phyloP scores from a whole-genome alignment of 2,329 filamentous ascomycete species.

The Alternaria incomplexa region DNA sequence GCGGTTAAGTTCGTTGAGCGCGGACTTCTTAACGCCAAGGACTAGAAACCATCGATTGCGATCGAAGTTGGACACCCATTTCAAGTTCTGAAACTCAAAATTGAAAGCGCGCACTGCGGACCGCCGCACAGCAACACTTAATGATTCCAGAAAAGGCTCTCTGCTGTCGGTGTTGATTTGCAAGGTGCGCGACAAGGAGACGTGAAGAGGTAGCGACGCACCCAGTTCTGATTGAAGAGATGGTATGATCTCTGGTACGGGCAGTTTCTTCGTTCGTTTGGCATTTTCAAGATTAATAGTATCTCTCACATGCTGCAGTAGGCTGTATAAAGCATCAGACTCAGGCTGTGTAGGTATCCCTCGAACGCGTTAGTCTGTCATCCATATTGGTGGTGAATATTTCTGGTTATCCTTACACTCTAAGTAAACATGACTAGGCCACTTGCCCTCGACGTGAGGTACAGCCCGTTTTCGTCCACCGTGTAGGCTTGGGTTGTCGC shows the following conservation, averaged over 20 bases:
- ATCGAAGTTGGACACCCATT: constrained; percentile 72
- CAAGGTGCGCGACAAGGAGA: constrained; percentile 86
- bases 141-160: constrained; percentile 66
- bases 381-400: constrained; percentile 9
- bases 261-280: constrained; percentile 27
- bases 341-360: constrained; percentile 48
- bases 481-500: constrained; percentile 84
- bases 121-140: constrained; percentile 54
- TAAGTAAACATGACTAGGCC: constrained; percentile 90
- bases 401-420: constrained; percentile 72
- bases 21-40: constrained; percentile 60
- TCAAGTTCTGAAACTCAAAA: constrained; percentile 55
- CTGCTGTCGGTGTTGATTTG: constrained; percentile 75
- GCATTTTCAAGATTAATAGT: constrained; percentile 25
- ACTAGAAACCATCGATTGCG: constrained; percentile 83
- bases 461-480: constrained; percentile 81
- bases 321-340: constrained; percentile 31
- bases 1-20: constrained; percentile 46
- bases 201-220: constrained; percentile 80
- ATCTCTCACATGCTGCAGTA: constrained; percentile 38
- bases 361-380: constrained; percentile 41
- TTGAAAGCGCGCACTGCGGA: constrained; percentile 60
- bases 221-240: constrained; percentile 80
- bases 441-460: constrained; percentile 86
- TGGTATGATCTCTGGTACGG: constrained; percentile 60